Evolutionary conservation across 1,284 basidiomycete species (phyloP), one percentile per base, ranked within the genome.

Genomic region (Moesziomyces aphidis): DNA sequence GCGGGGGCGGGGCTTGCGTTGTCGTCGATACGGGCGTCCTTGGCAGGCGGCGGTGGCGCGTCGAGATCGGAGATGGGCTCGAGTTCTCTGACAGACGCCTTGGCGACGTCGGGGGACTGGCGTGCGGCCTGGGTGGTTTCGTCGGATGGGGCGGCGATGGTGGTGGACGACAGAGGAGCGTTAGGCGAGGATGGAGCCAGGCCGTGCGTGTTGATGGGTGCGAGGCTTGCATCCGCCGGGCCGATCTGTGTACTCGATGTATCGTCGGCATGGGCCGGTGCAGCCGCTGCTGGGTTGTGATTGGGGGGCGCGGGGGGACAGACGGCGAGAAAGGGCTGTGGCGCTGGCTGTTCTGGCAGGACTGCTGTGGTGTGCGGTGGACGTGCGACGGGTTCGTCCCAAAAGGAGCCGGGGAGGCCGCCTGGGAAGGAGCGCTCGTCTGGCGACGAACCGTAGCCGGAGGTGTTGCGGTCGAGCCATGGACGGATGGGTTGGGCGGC

Each of bases 361-460:
- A 24, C 26, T 39, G 21, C n/a, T 31, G 15, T n/a, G 50, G 15
- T 24, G 31, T 5, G 4, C 7, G 50, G 39, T 10, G 58, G 21
- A 22, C 42, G 52, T 1, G 52, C n/a, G 17, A 50, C 31, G 36
- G 63, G 39, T 21, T 63, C 70, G 31, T 61, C 68, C 73, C 73
- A 75, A 50, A 67, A 71, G 3, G 57, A 49, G n/a, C 61, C 56
- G 2, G 73, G 73, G 2, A 75, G 46, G 26, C 64, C 73, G 7
- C 73, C 73, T 3, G 73, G 73, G 28, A 75, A 24, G 0, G 34
- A 52, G 28, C 67, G 70, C 44, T 77, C 74, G 39, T 74, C 66
- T 31, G 66, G 56, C 5, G 66, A 66, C 13, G 62, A 61, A 22
- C 49, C 55, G 36, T 69, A 61, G 31, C 67, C 57, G 2, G 60